Evolutionary conservation across 495 filamentous ascomycete species (phyloP).

Genomic region (Bombardia bombarda): DNA sequence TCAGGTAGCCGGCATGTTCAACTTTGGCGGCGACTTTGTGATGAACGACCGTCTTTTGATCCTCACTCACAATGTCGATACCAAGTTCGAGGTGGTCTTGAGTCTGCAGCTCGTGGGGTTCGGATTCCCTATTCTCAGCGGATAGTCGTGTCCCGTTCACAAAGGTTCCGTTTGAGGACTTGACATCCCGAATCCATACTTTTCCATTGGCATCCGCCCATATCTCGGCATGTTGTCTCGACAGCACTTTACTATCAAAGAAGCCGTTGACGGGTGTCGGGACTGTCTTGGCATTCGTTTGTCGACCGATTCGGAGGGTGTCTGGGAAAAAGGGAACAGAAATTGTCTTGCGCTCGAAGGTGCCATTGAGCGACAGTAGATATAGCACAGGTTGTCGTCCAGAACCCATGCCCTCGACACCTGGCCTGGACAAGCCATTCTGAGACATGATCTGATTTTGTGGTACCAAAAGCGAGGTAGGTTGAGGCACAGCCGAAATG

Average conservation of each 20-base stretch:
- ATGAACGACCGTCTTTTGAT: constrained; percentile 95
- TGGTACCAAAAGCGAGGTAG: constrained; percentile 57
- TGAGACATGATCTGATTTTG: constrained; percentile 30
- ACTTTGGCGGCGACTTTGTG: constrained; percentile 96
- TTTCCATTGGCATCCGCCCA: constrained; percentile 88
- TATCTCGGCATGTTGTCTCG: constrained; percentile 90
- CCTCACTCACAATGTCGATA: constrained; percentile 96
- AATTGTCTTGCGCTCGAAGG: constrained; percentile 95
- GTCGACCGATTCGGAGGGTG: constrained; percentile 82
- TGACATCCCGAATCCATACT: constrained; percentile 93
- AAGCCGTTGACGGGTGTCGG: constrained; percentile 86
- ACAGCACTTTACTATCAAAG: constrained; percentile 96
- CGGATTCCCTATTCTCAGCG: constrained; percentile 87
- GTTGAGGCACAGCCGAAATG: constrained; percentile 66
- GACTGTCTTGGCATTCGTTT: constrained; percentile 93
- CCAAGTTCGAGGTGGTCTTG: constrained; percentile 86
- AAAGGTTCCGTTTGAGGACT: constrained; percentile 97
- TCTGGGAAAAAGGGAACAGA: constrained; percentile 84
- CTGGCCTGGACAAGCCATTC: constrained; percentile 39
- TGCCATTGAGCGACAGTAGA: constrained; percentile 80
- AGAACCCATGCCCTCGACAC: constrained; percentile 41
- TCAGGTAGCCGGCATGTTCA: constrained; percentile 80
- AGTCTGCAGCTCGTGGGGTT: constrained; percentile 83
- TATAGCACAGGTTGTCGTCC: constrained; percentile 69
- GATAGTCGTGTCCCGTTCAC: constrained; percentile 89